These are phyloP conservation scores for Ricinus communis DNA, from an alignment of 345 rosid species.

Conservation along the genomic window DNA sequence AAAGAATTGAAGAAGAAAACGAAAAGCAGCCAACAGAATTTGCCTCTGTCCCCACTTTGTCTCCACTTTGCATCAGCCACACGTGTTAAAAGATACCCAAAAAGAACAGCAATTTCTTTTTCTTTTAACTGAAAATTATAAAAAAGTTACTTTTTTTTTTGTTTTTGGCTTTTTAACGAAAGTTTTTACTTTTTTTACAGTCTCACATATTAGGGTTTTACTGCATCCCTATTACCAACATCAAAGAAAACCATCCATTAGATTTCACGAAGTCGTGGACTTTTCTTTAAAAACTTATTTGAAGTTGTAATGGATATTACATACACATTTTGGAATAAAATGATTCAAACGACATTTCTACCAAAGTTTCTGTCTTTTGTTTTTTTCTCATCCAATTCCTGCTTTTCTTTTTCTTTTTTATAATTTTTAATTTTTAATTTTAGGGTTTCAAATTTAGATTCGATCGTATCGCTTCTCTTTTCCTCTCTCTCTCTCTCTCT, in stretches of 20 bases:
- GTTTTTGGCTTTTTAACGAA: too few species aligned
- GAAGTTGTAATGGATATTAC: too few species aligned
- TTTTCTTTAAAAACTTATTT: too few species aligned
- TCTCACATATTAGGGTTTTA: too few species aligned
- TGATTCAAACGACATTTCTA: conserved; percentile 2
- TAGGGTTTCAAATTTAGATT: conserved; percentile 21
- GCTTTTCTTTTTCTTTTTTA: too few species aligned
- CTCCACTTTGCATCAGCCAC: conserved; percentile 15
- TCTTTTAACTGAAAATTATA: too few species aligned
- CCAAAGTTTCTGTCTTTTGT: conserved; percentile 17
- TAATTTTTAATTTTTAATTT: background rate
- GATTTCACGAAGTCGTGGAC: too few species aligned
- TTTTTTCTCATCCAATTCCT: background rate
- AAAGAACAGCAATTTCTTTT: background rate
- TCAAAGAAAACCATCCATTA: too few species aligned
- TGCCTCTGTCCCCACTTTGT: background rate
- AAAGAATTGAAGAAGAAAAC: too few species aligned
- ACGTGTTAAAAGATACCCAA: conserved; percentile 17
- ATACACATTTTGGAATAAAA: background rate
- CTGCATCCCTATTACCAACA: too few species aligned
- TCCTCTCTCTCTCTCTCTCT: background rate
- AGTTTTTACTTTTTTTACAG: too few species aligned
- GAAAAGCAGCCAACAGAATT: background rate
- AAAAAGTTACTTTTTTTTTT: too few species aligned
- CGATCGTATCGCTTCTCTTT: conserved; percentile 25